Conservation (phyloP, 2,329 filamentous ascomycete species). For the Dactylellina drechsleri region DNA sequence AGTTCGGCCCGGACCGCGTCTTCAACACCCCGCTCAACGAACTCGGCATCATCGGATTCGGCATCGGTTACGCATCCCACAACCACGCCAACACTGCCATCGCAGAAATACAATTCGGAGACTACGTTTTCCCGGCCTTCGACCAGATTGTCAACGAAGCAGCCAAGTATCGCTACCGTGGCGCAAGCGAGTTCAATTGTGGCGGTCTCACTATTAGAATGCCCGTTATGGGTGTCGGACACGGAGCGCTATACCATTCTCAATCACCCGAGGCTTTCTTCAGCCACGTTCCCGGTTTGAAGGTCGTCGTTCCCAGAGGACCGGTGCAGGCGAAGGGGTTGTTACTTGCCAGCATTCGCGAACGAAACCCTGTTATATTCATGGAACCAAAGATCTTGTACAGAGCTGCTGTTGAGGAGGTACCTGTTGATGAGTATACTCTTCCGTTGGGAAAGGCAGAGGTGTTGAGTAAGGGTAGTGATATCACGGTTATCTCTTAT, state of each 20-base stretch:
- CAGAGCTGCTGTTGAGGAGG: conserved; percentile 88
- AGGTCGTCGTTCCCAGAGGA: conserved; percentile 85
- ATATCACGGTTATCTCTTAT: conserved; percentile 87
- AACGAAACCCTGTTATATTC: conserved; percentile 87
- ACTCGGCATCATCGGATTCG: conserved; percentile 94
- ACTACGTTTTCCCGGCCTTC: conserved; percentile 92
- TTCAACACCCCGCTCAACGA: conserved; percentile 97
- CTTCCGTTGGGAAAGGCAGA: conserved; percentile 88
- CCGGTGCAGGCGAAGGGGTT: conserved; percentile 90
- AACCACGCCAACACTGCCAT: conserved; percentile 81
- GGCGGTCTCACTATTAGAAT: conserved; percentile 88
- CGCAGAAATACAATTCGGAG: conserved; percentile 94
- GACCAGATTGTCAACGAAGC: conserved; percentile 95
- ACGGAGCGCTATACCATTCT: conserved; percentile 87
- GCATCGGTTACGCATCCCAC: conserved; percentile 79
- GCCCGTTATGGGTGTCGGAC: conserved; percentile 89
- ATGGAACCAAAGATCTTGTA: conserved; percentile 96
- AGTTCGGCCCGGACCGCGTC: conserved; percentile 86
- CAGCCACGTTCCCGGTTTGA: conserved; percentile 83
- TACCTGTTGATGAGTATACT: conserved; percentile 81
- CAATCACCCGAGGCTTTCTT: conserved; percentile 91
- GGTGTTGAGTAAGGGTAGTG: conserved; percentile 79
- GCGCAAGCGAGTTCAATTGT: conserved; percentile 64
- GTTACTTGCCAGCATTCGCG: conserved; percentile 77
- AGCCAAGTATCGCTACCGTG: conserved; percentile 84